Evolutionary conservation across 2,329 filamentous ascomycete genomes (phyloP), one percentile per base, ranked within the genome.

Genomic region (Aureobasidium pullulans): DNA sequence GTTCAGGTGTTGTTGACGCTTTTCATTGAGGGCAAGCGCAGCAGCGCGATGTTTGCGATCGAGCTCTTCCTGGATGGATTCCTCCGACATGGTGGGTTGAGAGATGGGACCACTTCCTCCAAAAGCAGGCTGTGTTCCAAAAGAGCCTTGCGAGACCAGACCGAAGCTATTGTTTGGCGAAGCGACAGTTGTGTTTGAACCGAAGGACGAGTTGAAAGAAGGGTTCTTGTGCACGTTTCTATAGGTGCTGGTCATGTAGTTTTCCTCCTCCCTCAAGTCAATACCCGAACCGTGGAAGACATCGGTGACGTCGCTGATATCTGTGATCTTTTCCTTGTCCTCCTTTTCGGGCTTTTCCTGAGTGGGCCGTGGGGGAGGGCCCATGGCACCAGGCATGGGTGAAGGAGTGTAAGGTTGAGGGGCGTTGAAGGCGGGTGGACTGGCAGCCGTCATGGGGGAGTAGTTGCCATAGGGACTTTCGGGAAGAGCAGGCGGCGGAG

Each of bases 201-300:
- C 71, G 46, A 66, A 67, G 1, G 66, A 65, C 15, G 61, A 42
- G 29, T 43, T 62, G 65, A 73, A 63, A 10, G 62, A 62, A 1
- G 49, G 19, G 8, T 48, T 47, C 29, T 61, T 64, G 48, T 64
- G 64, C 34, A 57, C 46, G n/a, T 61, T 60, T 19, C 62, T 49
- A 68, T 85, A 87, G 60, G 84, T 78, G 61, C 84, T 85, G 46
- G 89, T 86, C 71, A 94, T 79, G 64, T 85, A 89, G 66, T 91
- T 89, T 68, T 95, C 90, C 72, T 96, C 92, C 64, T 90, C 90
- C 61, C 87, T 85, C 48, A 96, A 75, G 75, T 96, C 89, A 63
- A 96, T 90, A 52, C 90, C 91, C 15, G 90, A 93, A 16, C 88
- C 89, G 16, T 87, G 86, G 58, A 96, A 75, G 53, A 91, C 88